These are phyloP conservation scores for Fusarium sp. DNA, from an alignment of 2,329 filamentous ascomycete species.

Conservation along the genomic window DNA sequence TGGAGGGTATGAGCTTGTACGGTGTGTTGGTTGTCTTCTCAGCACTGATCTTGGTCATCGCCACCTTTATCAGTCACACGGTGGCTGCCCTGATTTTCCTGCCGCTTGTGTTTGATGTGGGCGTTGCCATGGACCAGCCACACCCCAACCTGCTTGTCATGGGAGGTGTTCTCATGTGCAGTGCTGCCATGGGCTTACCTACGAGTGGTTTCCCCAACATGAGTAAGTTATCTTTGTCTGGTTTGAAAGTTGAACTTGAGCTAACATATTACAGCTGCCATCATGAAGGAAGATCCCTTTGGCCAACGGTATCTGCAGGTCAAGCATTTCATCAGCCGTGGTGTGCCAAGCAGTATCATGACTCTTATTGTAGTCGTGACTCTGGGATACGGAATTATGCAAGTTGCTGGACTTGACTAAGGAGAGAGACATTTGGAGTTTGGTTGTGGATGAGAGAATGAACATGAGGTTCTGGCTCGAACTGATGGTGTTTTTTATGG, in stretches of 20 bases:
- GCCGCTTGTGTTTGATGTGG: constrained; percentile 89
- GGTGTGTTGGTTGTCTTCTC: constrained; percentile 89
- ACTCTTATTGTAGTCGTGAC: constrained; percentile 86
- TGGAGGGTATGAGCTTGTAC: constrained; percentile 86
- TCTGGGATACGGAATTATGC: constrained; percentile 91
- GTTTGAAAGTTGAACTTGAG: neutral
- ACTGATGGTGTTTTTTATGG: neutral
- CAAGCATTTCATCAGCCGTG: constrained; percentile 94
- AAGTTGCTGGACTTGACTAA: constrained; percentile 72
- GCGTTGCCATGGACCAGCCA: constrained; percentile 84
- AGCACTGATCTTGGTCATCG: constrained; percentile 86
- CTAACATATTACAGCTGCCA: constrained; percentile 74
- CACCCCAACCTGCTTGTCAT: constrained; percentile 96
- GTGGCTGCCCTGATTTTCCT: constrained; percentile 96
- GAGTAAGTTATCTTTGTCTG: constrained; percentile 75
- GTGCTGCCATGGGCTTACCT: constrained; percentile 93
- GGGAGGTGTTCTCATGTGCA: constrained; percentile 95
- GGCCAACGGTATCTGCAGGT: constrained; percentile 93
- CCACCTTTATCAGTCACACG: constrained; percentile 97
- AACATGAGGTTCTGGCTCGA: neutral
- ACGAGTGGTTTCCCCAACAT: constrained; percentile 99
- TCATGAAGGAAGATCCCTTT: constrained; percentile 98
- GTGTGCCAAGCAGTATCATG: constrained; percentile 86
- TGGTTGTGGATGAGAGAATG: neutral
- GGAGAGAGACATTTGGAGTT: neutral